phyloP scores from a whole-genome alignment of 306 rosid genomes.

The Lablab purpureus region DNA sequence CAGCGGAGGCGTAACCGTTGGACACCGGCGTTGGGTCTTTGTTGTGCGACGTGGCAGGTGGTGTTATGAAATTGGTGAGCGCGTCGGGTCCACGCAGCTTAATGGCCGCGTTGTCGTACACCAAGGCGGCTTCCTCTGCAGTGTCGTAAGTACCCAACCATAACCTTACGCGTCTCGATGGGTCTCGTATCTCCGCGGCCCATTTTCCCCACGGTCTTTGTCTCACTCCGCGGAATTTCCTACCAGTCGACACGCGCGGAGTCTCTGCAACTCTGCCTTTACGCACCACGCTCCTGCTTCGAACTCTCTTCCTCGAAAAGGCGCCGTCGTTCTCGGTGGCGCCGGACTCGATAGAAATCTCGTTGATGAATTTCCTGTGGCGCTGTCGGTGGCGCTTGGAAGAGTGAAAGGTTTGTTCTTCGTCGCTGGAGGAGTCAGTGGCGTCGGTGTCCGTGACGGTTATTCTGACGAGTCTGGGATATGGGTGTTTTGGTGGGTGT shows the following conservation, averaged over 20 bases:
- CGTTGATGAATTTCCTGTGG: slow-evolving; percentile 68
- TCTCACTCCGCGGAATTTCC: slow-evolving; percentile 90
- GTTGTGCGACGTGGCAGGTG: slow-evolving; percentile 40
- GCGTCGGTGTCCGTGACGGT: slow-evolving; percentile 75
- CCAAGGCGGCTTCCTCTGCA: slow-evolving; percentile 96
- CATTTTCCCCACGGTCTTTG: slow-evolving; percentile 99
- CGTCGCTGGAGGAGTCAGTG: slow-evolving; percentile 91
- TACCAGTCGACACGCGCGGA: slow-evolving; percentile 41
- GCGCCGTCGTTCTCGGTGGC: slow-evolving; percentile 38
- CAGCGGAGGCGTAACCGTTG: slow-evolving; percentile 58
- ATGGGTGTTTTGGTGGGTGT: neutral
- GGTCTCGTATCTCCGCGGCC: slow-evolving; percentile 99
- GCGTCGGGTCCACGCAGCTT: slow-evolving; percentile 93
- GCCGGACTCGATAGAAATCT: slow-evolving; percentile 63
- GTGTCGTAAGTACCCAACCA: slow-evolving; percentile 96
- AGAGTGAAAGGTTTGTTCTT: slow-evolving; percentile 47
- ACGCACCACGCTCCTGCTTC: neutral
- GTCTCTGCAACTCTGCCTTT: slow-evolving; percentile 16
- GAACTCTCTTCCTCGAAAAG: slow-evolving; percentile 47
- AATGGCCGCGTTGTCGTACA: slow-evolving; percentile 95
- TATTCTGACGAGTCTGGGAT: slow-evolving; percentile 64
- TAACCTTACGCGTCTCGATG: slow-evolving; percentile 81
- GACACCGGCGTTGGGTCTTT: slow-evolving; percentile 1
- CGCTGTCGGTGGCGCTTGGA: slow-evolving; percentile 57
- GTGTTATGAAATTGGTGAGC: slow-evolving; percentile 78